Conservation (phyloP, 306 rosid genomes). For the Glycine latifolia region DNA sequence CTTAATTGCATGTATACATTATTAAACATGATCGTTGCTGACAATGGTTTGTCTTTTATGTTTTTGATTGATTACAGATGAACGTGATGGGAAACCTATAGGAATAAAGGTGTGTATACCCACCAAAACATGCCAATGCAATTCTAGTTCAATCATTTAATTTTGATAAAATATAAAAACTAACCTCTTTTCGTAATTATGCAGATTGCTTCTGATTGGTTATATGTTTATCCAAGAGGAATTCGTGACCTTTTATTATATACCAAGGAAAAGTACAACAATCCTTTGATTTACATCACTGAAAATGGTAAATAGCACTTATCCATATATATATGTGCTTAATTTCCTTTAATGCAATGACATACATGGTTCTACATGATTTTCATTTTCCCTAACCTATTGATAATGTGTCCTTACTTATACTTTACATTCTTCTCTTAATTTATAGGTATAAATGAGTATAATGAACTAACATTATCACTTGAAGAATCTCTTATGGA, state of each 20-base stretch:
- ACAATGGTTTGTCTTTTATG: neutral
- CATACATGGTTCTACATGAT: too few relatives aligned
- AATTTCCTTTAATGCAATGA: too few relatives aligned
- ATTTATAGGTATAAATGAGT: too few relatives aligned
- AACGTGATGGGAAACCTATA: constrained; percentile 35
- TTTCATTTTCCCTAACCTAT: too few relatives aligned
- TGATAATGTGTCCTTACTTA: too few relatives aligned
- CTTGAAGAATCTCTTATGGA: too few relatives aligned
- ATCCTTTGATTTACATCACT: constrained; percentile 52
- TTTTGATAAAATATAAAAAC: neutral
- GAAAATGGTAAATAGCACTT: constrained; percentile 58
- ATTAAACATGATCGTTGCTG: neutral
- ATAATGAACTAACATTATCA: too few relatives aligned
- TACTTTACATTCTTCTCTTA: too few relatives aligned
- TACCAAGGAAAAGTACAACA: constrained; percentile 15
- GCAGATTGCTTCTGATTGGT: constrained; percentile 37
- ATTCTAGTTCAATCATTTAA: neutral
- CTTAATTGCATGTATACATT: too few relatives aligned
- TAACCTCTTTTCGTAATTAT: neutral
- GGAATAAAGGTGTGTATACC: constrained; percentile 34
- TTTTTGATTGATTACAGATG: constrained; percentile 26
- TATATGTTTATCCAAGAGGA: constrained; percentile 32
- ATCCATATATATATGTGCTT: too few relatives aligned
- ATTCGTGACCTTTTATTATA: constrained; percentile 24
- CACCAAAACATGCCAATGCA: neutral